Evolutionary conservation across 1,284 basidiomycete species (phyloP).

Genomic region (Trichosporon ovoides): DNA sequence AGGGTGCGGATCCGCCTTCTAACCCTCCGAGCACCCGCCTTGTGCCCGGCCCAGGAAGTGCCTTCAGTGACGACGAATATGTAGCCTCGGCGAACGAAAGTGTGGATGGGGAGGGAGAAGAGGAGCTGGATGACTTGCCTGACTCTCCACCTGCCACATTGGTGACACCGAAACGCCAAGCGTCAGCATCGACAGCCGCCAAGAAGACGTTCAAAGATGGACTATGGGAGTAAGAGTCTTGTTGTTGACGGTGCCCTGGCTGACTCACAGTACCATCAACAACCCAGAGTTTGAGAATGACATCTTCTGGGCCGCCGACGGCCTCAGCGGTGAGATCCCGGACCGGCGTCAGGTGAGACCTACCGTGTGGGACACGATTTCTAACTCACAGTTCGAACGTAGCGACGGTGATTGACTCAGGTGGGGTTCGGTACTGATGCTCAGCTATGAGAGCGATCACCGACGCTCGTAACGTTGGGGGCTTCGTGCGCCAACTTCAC

Average conservation of each 20-base stretch:
- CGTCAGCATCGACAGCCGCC: background rate
- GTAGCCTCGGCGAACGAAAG: background rate
- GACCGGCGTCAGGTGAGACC: slow-evolving; percentile 12
- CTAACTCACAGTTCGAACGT: slow-evolving; percentile 14
- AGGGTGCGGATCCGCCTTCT: background rate
- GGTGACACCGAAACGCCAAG: background rate
- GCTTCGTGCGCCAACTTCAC: slow-evolving; percentile 21
- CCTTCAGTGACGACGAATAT: slow-evolving; percentile 1
- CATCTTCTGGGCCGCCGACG: slow-evolving; percentile 14
- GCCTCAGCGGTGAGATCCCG: slow-evolving; percentile 9
- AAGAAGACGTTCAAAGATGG: slow-evolving; percentile 15
- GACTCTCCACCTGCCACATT: background rate
- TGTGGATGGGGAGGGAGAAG: background rate
- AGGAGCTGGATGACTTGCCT: background rate
- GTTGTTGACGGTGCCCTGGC: background rate
- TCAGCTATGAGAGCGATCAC: slow-evolving; percentile 20
- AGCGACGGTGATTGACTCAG: slow-evolving; percentile 8
- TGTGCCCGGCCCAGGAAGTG: background rate
- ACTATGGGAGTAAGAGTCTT: slow-evolving; percentile 16
- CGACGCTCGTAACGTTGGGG: slow-evolving; percentile 12
- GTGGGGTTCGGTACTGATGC: background rate
- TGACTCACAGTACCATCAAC: slow-evolving; percentile 13
- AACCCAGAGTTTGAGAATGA: background rate
- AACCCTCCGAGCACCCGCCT: background rate
- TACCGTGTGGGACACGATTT: too few relatives aligned